Percentiles rank a stretch among this genome's conserved stretches.
These are phyloP conservation scores for Agrocybe chaxingu DNA, from an alignment of 768 basidiomycete genomes.

Conservation along the genomic window DNA sequence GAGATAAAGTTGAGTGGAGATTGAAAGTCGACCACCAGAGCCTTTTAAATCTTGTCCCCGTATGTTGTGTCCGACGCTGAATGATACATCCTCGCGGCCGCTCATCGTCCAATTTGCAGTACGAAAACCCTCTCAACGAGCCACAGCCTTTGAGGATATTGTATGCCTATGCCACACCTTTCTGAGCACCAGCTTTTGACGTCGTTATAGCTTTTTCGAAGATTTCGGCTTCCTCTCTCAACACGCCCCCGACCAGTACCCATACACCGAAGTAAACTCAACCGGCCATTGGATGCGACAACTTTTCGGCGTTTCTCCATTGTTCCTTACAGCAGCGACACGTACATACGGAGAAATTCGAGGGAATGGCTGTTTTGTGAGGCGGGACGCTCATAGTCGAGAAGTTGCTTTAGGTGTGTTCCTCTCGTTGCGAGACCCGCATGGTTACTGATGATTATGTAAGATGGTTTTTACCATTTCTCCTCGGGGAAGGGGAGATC, in stretches of 20 bases:
- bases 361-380: not conserved
- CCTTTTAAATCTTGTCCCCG: too few species aligned
- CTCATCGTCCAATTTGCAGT: too few species aligned
- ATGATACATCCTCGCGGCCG: too few species aligned
- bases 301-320: constrained; percentile 4
- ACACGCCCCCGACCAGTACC: not conserved
- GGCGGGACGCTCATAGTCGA: not conserved
- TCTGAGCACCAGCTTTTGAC: not conserved
- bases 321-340: not conserved
- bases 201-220: constrained; percentile 1
- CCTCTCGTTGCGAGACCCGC: not conserved
- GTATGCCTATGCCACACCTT: not conserved
- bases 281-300: constrained; percentile 6
- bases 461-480: constrained; percentile 4
- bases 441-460: not conserved
- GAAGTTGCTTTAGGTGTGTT: not conserved
- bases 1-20: too few species aligned
- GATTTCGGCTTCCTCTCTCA: constrained; percentile 1
- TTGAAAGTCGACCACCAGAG: too few species aligned
- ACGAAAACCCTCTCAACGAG: not conserved
- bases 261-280: not conserved
- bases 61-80: too few species aligned
- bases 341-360: not conserved
- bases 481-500: not conserved
- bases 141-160: not conserved